A percentile compares a stretch with the other conserved stretches of the same genome.
These are phyloP conservation scores for Trichaptum fuscoviolaceum DNA, from an alignment of 768 basidiomycete genomes.

Conservation along the genomic window DNA sequence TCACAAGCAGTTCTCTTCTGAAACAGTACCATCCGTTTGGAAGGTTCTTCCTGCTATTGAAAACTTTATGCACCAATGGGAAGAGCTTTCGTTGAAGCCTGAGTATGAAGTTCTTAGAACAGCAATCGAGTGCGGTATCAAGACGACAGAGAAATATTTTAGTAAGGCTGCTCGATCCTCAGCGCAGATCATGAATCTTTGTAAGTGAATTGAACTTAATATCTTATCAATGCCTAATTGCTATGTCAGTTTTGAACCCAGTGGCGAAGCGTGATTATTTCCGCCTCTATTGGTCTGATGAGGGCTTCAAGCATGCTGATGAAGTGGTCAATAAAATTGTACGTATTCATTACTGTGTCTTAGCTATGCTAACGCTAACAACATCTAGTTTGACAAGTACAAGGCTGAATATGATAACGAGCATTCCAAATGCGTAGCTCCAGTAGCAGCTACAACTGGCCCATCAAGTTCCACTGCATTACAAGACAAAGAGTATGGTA, in stretches of 20 bases:
- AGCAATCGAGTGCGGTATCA: neutral
- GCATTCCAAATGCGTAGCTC: neutral
- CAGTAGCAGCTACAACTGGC: neutral
- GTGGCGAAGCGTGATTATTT: neutral
- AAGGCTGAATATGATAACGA: neutral
- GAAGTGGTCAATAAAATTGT: neutral
- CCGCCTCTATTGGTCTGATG: neutral
- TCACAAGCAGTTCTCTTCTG: constrained; percentile 1
- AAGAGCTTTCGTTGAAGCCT: neutral
- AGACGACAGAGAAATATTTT: constrained; percentile 3
- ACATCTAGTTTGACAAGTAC: neutral
- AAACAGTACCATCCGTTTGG: neutral
- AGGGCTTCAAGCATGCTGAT: neutral
- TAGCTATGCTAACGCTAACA: neutral
- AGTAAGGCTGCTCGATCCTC: neutral
- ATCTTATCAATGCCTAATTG: neutral
- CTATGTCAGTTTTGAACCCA: neutral
- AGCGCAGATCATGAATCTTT: constrained; percentile 3
- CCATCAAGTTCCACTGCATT: neutral
- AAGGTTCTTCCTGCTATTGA: neutral
- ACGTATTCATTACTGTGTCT: too few relatives aligned
- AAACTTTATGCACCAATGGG: neutral
- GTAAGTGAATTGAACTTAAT: neutral
- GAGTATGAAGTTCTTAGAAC: neutral
- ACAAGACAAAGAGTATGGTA: neutral